phyloP scores from a whole-genome alignment of 1,284 basidiomycete species.

The Entoloma clypeatum region DNA sequence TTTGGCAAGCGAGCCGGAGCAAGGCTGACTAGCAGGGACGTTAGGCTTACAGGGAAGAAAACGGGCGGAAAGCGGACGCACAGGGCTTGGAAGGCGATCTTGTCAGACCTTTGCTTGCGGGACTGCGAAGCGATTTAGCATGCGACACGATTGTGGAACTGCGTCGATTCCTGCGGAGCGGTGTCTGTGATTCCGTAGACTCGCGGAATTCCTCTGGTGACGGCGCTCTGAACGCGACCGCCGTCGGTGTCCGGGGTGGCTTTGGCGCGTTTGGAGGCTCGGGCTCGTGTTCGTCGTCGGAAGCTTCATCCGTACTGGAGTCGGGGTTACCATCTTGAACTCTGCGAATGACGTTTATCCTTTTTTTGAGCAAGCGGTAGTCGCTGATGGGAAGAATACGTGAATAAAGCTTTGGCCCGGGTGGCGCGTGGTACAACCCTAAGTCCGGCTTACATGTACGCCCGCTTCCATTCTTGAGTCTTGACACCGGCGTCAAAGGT shows the following conservation, averaged over 20 bases:
- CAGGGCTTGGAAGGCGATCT: no score
- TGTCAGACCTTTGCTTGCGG: no score
- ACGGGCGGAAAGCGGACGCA: neutral
- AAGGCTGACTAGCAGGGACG: slow-evolving; percentile 21
- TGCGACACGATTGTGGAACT: no score
- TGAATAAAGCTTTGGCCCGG: slow-evolving; percentile 6
- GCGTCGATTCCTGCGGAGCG: no score
- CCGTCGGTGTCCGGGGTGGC: no score
- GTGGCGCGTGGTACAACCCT: slow-evolving; percentile 2
- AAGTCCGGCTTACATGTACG: slow-evolving; percentile 61
- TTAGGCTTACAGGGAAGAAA: neutral
- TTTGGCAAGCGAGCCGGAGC: slow-evolving; percentile 34
- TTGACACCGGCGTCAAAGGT: slow-evolving; percentile 24
- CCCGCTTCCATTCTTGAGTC: slow-evolving; percentile 80
- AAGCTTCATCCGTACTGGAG: slow-evolving; percentile 8
- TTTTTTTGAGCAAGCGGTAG: slow-evolving; percentile 69
- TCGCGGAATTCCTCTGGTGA: no score
- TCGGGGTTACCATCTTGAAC: slow-evolving; percentile 32
- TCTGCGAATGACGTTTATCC: slow-evolving; percentile 54
- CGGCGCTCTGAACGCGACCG: no score
- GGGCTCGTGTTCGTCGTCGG: slow-evolving; percentile 10
- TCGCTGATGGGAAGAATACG: slow-evolving; percentile 44
- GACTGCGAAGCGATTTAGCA: no score
- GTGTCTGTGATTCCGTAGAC: no score
- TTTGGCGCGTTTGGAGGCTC: neutral